A percentile compares a stretch with the other conserved stretches of the same genome.
These are phyloP conservation scores for Tetrahymena elliotti DNA, from an alignment of 73 alveolate genomes.

Conservation along the genomic window DNA sequence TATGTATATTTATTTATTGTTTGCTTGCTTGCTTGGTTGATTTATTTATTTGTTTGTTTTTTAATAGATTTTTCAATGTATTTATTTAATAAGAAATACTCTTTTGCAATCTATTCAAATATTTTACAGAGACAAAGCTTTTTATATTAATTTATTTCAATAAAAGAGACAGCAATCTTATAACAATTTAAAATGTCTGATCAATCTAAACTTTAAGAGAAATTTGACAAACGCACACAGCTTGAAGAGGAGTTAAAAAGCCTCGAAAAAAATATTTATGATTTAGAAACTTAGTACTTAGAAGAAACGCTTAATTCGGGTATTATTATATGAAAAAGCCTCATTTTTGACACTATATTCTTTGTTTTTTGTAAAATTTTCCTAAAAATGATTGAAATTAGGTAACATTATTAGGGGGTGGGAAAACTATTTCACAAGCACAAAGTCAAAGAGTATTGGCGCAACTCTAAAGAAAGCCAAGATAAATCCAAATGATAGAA, in stretches of 20 bases:
- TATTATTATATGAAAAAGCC: background rate
- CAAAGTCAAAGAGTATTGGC: background rate
- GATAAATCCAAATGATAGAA: background rate
- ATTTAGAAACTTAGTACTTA: background rate
- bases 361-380: background rate
- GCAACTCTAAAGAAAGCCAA: background rate
- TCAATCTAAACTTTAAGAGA: background rate
- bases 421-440: background rate
- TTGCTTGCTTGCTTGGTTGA: background rate
- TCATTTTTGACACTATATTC: background rate
- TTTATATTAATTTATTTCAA: background rate
- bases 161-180: background rate
- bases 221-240: background rate
- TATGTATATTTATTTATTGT: background rate
- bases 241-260: background rate
- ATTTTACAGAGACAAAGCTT: background rate
- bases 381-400: background rate
- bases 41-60: background rate
- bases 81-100: background rate
- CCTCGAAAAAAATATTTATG: background rate
- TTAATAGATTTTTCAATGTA: background rate
- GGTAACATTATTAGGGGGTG: conserved; percentile 1
- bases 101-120: background rate
- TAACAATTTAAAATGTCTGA: background rate
- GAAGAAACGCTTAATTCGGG: background rate